Evolutionary conservation across 495 filamentous ascomycete species (phyloP).

Genomic region (Xylaria acuta): DNA sequence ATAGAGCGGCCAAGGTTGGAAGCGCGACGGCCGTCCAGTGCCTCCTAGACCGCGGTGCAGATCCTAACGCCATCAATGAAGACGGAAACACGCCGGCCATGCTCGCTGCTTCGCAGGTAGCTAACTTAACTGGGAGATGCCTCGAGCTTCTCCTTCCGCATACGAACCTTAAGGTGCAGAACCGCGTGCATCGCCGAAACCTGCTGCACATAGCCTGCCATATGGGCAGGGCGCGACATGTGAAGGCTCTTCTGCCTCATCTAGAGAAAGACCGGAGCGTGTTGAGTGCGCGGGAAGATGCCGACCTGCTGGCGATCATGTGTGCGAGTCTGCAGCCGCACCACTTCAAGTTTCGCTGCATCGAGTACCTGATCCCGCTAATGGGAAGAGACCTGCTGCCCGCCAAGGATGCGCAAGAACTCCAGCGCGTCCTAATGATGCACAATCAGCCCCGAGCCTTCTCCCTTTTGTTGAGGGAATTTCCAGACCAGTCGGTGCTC

Average conservation of each 20-base stretch:
- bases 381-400: slow-evolving; percentile 10
- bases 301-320: neutral
- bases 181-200: neutral
- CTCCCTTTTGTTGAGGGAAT: neutral
- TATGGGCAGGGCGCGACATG: neutral
- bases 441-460: neutral
- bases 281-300: slow-evolving; percentile 5
- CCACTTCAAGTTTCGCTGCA: slow-evolving; percentile 1
- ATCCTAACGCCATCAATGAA: neutral
- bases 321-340: slow-evolving; percentile 8
- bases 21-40: neutral
- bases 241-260: neutral
- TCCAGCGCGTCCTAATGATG: neutral
- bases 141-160: slow-evolving; percentile 5
- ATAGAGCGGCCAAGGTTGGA: neutral
- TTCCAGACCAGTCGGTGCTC: neutral
- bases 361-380: slow-evolving; percentile 1
- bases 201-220: neutral
- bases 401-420: neutral
- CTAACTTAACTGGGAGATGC: neutral
- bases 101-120: neutral
- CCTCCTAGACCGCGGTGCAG: neutral
- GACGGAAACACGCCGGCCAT: neutral
- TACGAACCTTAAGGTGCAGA: neutral
- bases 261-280: neutral